These are phyloP conservation scores for Coniella lustricola DNA, from an alignment of 2,329 filamentous ascomycete species.

Conservation along the genomic window DNA sequence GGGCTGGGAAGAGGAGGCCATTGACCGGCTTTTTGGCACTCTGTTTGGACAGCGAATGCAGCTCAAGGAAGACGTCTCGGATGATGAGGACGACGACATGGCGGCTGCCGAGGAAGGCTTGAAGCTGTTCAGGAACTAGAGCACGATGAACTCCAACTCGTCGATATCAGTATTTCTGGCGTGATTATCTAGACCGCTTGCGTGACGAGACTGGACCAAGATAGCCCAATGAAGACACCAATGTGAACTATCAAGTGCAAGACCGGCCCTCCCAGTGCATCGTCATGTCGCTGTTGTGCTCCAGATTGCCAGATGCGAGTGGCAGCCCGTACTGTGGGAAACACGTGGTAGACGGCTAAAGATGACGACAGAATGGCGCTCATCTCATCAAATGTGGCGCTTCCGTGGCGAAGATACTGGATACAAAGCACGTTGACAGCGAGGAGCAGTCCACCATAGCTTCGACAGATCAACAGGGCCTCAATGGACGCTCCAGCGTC, in stretches of 20 bases:
- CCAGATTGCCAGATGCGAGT: conserved; percentile 23
- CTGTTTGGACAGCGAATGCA: conserved; percentile 65
- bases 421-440: conserved; percentile 38
- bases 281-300: conserved; percentile 14
- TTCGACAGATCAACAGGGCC: conserved; percentile 37
- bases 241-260: conserved; percentile 39
- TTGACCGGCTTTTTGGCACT: conserved; percentile 70
- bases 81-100: conserved; percentile 41
- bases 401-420: conserved; percentile 31
- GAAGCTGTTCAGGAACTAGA: conserved; percentile 42
- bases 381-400: conserved; percentile 26
- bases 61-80: conserved; percentile 52
- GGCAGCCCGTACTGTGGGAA: conserved; percentile 38
- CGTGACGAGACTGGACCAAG: conserved; percentile 12
- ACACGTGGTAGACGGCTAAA: conserved; percentile 42
- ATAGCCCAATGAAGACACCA: conserved; percentile 30
- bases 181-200: not conserved
- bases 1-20: conserved; percentile 71
- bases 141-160: no score
- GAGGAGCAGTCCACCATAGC: conserved; percentile 40
- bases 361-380: conserved; percentile 30
- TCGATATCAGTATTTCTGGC: not conserved
- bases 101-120: conserved; percentile 48
- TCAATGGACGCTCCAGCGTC: conserved; percentile 29
- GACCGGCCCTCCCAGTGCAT: conserved; percentile 37